A percentile compares a stretch with the other conserved stretches of the same genome.
Evolutionary conservation across 768 basidiomycete genomes (phyloP).

Genomic region (Auricularia heimuer): DNA sequence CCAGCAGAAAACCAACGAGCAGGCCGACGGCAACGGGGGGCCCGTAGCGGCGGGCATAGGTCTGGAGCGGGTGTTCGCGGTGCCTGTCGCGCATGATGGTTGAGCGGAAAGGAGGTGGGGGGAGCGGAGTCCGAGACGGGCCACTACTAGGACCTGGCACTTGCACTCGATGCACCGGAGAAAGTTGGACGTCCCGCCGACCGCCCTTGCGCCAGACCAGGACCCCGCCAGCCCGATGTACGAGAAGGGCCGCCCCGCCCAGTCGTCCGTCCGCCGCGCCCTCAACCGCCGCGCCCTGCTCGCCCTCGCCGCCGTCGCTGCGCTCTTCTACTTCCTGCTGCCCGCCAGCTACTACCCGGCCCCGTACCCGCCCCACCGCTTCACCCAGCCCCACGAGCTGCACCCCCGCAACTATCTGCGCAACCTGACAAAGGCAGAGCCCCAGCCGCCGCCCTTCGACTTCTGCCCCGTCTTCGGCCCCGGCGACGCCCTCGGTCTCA

Average conservation of each 20-base stretch:
- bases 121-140: not conserved
- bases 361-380: not conserved
- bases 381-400: slow-evolving; percentile 13
- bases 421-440: slow-evolving; percentile 28
- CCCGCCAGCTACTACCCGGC: not conserved
- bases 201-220: not conserved
- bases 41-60: not conserved
- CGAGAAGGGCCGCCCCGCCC: not conserved
- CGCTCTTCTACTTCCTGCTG: slow-evolving; percentile 39
- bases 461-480: slow-evolving; percentile 89
- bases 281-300: slow-evolving; percentile 64
- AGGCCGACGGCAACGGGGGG: slow-evolving; percentile 45
- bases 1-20: slow-evolving; percentile 48
- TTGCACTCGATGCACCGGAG: not conserved
- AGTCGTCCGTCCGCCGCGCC: slow-evolving; percentile 41
- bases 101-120: not conserved
- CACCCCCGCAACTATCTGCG: slow-evolving; percentile 68
- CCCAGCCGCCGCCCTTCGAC: slow-evolving; percentile 63
- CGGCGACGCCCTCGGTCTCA: slow-evolving; percentile 65
- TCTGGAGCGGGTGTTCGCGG: not conserved
- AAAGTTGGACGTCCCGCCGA: slow-evolving; percentile 1
- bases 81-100: not conserved
- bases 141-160: not conserved
- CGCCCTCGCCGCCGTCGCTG: slow-evolving; percentile 32
- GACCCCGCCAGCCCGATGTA: not conserved